Percentiles rank a stretch among this genome's conserved stretches.
Conservation (phyloP, 768 basidiomycete genomes). For the Dentipellis sp. region DNA sequence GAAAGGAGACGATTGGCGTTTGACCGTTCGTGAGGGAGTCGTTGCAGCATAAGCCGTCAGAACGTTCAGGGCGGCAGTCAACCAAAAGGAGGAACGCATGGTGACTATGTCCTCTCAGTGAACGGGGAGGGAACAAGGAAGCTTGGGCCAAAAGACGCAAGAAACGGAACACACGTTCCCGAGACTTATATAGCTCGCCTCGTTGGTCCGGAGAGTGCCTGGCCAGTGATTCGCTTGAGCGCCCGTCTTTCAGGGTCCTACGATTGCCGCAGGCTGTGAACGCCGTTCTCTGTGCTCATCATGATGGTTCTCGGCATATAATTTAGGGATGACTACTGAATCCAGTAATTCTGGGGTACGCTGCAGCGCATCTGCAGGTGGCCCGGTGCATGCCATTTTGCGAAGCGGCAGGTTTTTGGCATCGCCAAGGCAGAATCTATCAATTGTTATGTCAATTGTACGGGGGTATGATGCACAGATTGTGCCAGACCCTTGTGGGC, state of each 20-base stretch:
- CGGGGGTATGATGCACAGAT: no score
- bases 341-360: no score
- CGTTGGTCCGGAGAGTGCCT: neutral
- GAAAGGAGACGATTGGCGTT: neutral
- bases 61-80: slow-evolving; percentile 1
- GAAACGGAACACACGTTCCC: neutral
- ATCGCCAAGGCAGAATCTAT: no score
- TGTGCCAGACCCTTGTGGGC: no score
- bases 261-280: neutral
- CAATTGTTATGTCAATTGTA: no score
- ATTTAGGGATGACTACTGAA: no score
- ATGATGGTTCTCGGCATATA: neutral
- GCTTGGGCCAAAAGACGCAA: neutral
- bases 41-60: slow-evolving; percentile 1
- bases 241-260: neutral
- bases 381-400: no score
- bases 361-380: no score
- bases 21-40: slow-evolving; percentile 1
- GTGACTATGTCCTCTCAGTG: neutral
- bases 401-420: no score
- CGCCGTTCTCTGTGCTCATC: neutral
- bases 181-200: neutral
- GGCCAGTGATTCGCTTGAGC: neutral
- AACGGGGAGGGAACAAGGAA: neutral
- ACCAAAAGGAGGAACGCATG: slow-evolving; percentile 5